phyloP scores from a whole-genome alignment of 768 basidiomycete species.

The Tephrocybe sp. region DNA sequence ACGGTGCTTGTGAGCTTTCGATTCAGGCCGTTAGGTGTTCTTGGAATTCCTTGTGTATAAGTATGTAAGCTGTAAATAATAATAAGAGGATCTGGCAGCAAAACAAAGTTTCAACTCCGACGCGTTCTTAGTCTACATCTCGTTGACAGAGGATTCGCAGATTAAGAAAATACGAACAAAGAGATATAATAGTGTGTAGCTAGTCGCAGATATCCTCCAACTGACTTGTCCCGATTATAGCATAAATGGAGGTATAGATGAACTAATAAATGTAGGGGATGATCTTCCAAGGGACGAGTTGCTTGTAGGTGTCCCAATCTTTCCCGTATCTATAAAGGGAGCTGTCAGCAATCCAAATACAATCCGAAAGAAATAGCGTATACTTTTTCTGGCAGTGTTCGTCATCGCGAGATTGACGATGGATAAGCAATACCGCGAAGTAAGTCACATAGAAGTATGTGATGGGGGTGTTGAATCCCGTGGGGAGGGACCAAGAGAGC shows the following conservation, averaged over 20 bases:
- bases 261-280: slow-evolving; percentile 76
- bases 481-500: slow-evolving; percentile 90
- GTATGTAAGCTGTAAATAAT: too few species aligned
- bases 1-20: too few species aligned
- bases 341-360: neutral
- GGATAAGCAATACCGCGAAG: slow-evolving; percentile 85
- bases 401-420: slow-evolving; percentile 89
- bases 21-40: neutral
- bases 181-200: too few species aligned
- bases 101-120: too few species aligned
- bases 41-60: too few species aligned
- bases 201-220: too few species aligned
- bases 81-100: too few species aligned
- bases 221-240: neutral
- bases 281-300: slow-evolving; percentile 81
- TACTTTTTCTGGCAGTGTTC: slow-evolving; percentile 88
- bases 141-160: too few species aligned
- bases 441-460: slow-evolving; percentile 95
- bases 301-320: slow-evolving; percentile 91
- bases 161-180: too few species aligned
- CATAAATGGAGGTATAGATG: neutral
- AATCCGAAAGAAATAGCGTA: slow-evolving; percentile 22
- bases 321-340: slow-evolving; percentile 71
- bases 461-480: slow-evolving; percentile 87
- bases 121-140: too few species aligned